phyloP scores from a whole-genome alignment of 306 rosid species.

The Glycyrrhiza uralensis region DNA sequence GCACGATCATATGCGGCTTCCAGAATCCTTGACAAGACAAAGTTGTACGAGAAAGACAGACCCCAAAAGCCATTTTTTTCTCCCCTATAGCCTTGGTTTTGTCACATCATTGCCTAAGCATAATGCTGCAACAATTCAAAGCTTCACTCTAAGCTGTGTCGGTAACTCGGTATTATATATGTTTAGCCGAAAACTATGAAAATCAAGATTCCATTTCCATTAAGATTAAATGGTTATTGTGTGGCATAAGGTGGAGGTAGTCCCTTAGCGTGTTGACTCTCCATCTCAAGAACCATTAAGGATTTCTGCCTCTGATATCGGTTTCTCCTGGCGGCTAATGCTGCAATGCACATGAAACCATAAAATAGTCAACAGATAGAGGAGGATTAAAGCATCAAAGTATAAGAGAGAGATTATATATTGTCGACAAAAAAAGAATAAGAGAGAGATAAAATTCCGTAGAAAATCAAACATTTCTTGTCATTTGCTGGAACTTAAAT shows the following conservation, averaged over 20 bases:
- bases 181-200: constrained; percentile 23
- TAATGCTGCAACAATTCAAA: constrained; percentile 16
- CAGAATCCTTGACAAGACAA: constrained; percentile 25
- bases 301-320: constrained; percentile 87
- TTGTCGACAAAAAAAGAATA: too few relatives aligned
- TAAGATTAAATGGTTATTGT: constrained; percentile 18
- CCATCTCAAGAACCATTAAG: constrained; percentile 91
- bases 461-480: constrained; percentile 6
- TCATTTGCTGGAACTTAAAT: background rate
- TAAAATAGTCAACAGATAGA: constrained; percentile 2
- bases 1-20: constrained; percentile 23
- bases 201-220: background rate
- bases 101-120: constrained; percentile 23
- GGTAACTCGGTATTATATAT: too few relatives aligned
- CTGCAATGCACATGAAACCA: constrained; percentile 55
- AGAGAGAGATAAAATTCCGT: background rate
- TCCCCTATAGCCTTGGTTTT: constrained; percentile 7
- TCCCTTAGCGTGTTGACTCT: constrained; percentile 96
- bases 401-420: too few relatives aligned
- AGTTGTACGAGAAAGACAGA: constrained; percentile 15
- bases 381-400: background rate
- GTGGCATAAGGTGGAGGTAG: constrained; percentile 50
- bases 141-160: constrained; percentile 22
- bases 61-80: background rate
- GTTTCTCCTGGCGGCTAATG: constrained; percentile 85